A percentile compares a stretch with the other conserved stretches of the same genome.
Evolutionary conservation across 495 filamentous ascomycete species (phyloP).

Genomic region (Penicillium fimorum): DNA sequence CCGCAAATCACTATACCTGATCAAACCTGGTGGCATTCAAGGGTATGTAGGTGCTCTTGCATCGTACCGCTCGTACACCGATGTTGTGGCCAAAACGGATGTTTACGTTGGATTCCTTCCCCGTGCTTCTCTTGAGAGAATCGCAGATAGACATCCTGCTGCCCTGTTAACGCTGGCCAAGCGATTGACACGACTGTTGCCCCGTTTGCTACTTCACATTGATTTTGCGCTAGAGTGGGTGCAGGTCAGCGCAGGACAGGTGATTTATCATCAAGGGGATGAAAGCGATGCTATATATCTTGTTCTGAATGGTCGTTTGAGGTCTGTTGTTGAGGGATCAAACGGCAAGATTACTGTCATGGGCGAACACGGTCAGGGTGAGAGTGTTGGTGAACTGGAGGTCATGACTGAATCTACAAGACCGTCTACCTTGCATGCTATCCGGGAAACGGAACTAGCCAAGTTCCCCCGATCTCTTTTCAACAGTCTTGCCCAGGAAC

Average conservation of each 20-base stretch:
- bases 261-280: constrained; percentile 89
- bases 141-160: constrained; percentile 89
- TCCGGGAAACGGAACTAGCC: constrained; percentile 92
- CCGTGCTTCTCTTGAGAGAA: constrained; percentile 78
- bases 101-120: constrained; percentile 97
- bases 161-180: constrained; percentile 95
- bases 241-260: constrained; percentile 90
- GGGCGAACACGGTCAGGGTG: constrained; percentile 93
- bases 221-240: constrained; percentile 99
- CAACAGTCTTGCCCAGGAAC: constrained; percentile 94
- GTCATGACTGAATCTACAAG: constrained; percentile 92
- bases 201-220: constrained; percentile 90
- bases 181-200: constrained; percentile 81
- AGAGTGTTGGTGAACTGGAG: constrained; percentile 95
- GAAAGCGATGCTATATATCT: constrained; percentile 99
- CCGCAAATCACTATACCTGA: constrained; percentile 79
- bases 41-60: constrained; percentile 93
- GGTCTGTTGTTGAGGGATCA: constrained; percentile 73
- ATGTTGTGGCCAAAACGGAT: constrained; percentile 95
- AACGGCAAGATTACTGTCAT: constrained; percentile 83
- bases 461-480: constrained; percentile 95
- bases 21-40: constrained; percentile 92
- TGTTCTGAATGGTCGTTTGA: constrained; percentile 86
- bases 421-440: constrained; percentile 88
- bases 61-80: constrained; percentile 92